Evolutionary conservation across 768 basidiomycete species (phyloP), one percentile per base, ranked within the genome.

Genomic region (Macrolepiota dolichaula): DNA sequence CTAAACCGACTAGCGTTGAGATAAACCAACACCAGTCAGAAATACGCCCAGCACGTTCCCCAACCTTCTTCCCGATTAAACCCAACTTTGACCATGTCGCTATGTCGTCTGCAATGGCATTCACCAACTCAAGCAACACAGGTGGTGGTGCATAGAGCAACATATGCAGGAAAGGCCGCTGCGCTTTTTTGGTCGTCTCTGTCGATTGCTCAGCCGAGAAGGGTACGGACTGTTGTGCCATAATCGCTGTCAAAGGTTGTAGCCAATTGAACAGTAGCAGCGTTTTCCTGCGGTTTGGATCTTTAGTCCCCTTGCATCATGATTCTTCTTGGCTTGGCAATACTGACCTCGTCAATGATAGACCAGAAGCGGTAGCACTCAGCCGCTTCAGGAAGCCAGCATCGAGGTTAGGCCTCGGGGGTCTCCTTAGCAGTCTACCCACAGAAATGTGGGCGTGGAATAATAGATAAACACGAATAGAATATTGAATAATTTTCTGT

Each of bases 11-110:
- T 32, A 94, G 76, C 0, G 91, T 94, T 15, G 87, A 79, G 29
- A 89, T 74, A 64, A 94, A 80, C 92, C 92, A 94, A 70, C 92
- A 92, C 89, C 89, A 93, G 71, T 94, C 85, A 1, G 92, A 85
- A 68, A 92, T 85, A 11, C 85, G 82, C 37, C 78, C 91, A 2
- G 91, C 92, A 37, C 85, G 82, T 53, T 83, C 80, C 17, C 92
- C 92, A 1, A 81, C 73, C 53, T 77, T 80, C 65, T 83, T 81
- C 4, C 88, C 84, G 3, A 94, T 65, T 10, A 94, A 73, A 1
- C 92, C 92, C 29, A 94, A 73, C 62, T 77, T 79, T 12, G 88
- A 85, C 66, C 87, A 83, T n/a, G 91, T 92, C 51, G 82, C 81
- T n/a, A 91, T 71, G 73, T 94, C 92, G 67, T 94, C 92, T 6